Evolutionary conservation across 352 stramenopile species (phyloP), one percentile per base, ranked within the genome.

Genomic region (Chrysophaeum taylorii): DNA sequence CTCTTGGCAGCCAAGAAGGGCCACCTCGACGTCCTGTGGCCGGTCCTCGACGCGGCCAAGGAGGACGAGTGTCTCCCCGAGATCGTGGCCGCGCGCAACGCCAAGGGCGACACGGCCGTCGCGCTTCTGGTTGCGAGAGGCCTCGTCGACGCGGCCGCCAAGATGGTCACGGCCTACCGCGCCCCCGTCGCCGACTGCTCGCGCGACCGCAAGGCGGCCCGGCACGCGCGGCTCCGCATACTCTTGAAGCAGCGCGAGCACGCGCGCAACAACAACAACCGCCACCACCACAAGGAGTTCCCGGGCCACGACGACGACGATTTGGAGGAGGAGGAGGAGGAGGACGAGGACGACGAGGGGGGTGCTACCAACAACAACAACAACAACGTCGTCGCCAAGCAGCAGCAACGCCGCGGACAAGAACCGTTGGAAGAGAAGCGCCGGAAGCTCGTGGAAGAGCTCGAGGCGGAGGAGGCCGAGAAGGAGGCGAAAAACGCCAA

Each of bases 21-120:
- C 14, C 57, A 66, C 31, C 57, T 66, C 31, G 57, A 66, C 57
- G 57, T 66, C 12, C 57, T 66, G 33, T 66, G 57, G 57, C 57
- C 57, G 5, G 35, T 66, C 2, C 57, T 66, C 12, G 57, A 66
- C 36, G 57, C 57, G 9, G 57, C 57, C 9, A 23, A n/a, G 12
- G 57, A 41, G 2, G 57, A 66, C 9, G 57, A 66, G 12, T 45
- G 57, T 36, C 57, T 66, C 2, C 57, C 57, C 1, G 57, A 66
- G 35, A 18, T 66, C 33, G 35, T 66, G 2, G 31, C 57, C 33
- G 27, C 31, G 2, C 57, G 57, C 31, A 66, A 66, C 35, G 57
- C 57, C 31, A 41, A 45, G 36, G 57, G 57, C 9, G 57, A 66
- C 36, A 66, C 57, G 33, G 57, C 57, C 36, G 57, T 66, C 31